These are phyloP conservation scores for Rheum nobile DNA, from an alignment of 148 eudicot species.

Conservation along the genomic window DNA sequence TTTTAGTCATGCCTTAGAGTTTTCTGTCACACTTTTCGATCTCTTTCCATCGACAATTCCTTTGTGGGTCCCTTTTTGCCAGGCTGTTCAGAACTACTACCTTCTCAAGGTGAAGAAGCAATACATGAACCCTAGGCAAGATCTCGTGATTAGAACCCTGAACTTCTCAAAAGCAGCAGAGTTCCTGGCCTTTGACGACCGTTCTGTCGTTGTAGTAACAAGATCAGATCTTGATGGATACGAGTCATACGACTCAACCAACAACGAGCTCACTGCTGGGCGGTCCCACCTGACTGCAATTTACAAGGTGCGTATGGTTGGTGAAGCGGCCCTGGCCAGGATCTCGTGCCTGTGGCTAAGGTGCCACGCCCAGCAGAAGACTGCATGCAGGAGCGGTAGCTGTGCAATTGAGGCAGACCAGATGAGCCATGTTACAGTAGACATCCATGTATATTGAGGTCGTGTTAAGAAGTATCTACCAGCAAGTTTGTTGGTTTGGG, in stretches of 20 bases:
- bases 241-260: slow-evolving; percentile 23
- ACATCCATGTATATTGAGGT: slow-evolving; percentile 19
- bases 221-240: slow-evolving; percentile 53
- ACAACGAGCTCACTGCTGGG: slow-evolving; percentile 8
- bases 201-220: slow-evolving; percentile 35
- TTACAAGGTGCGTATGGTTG: slow-evolving; percentile 29
- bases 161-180: slow-evolving; percentile 8
- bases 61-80: neutral
- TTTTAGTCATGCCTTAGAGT: neutral
- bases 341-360: slow-evolving; percentile 40
- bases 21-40: neutral
- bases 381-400: neutral
- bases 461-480: neutral
- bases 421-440: slow-evolving; percentile 15
- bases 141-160: neutral
- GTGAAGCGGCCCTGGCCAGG: slow-evolving; percentile 40
- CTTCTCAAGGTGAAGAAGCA: slow-evolving; percentile 12
- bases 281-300: slow-evolving; percentile 16
- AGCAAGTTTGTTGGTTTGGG: neutral
- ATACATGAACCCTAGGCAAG: neutral
- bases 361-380: slow-evolving; percentile 16
- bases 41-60: no score
- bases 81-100: slow-evolving; percentile 44
- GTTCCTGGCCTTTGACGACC: slow-evolving; percentile 30
- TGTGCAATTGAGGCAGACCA: slow-evolving; percentile 9